A percentile compares a stretch with the other conserved stretches of the same genome.
Conservation (phyloP, 2,329 filamentous ascomycete genomes). For the Zymoseptoria ardabiliae region DNA sequence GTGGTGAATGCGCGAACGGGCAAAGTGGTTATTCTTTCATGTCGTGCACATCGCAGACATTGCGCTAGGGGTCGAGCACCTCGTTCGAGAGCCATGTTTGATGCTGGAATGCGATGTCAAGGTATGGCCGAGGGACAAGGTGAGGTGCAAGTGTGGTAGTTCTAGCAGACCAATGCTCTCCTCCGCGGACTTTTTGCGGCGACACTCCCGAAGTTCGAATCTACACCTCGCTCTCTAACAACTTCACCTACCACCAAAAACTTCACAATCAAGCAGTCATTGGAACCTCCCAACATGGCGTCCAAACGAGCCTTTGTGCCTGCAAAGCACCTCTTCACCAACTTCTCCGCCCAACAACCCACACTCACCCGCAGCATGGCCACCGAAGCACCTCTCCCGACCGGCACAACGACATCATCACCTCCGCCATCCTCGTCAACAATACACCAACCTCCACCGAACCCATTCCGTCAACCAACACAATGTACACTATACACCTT, state of each 20-base stretch:
- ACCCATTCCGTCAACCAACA: constrained; percentile 53
- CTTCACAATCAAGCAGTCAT: constrained; percentile 5
- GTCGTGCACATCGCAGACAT: constrained; percentile 22
- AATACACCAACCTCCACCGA: constrained; percentile 19
- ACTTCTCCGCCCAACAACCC: constrained; percentile 16
- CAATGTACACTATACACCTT: constrained; percentile 84
- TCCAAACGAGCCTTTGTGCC: constrained; percentile 32
- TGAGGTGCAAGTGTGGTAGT: neutral
- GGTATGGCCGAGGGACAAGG: neutral
- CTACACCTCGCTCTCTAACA: neutral
- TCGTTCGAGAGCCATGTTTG: constrained; percentile 24
- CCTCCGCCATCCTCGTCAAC: constrained; percentile 13
- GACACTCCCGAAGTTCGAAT: neutral
- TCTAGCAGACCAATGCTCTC: neutral
- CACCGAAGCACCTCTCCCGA: constrained; percentile 42
- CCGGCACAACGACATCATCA: constrained; percentile 20
- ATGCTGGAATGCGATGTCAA: neutral
- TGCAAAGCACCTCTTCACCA: constrained; percentile 30
- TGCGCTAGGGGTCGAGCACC: constrained; percentile 31
- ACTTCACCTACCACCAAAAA: neutral
- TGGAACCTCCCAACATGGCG: constrained; percentile 30
- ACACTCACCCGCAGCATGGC: constrained; percentile 49
- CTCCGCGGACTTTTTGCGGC: neutral
- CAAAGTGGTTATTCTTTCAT: constrained; percentile 19
- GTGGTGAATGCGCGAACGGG: constrained; percentile 43